phyloP scores from a whole-genome alignment of 768 basidiomycete species.

The Pleurotus pulmonarius region DNA sequence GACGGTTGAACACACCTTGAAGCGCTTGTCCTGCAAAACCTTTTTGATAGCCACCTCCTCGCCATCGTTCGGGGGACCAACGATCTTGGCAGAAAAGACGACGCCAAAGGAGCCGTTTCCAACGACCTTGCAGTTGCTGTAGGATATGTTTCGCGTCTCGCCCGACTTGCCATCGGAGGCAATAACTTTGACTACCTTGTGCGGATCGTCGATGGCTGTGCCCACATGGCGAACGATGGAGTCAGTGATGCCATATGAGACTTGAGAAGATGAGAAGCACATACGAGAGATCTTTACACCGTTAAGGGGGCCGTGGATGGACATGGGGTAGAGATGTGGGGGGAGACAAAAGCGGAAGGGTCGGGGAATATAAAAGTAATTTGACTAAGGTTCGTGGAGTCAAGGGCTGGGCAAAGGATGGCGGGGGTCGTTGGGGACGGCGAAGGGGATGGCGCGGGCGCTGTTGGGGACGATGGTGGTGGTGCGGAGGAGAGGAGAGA shows the following conservation, averaged over 20 bases:
- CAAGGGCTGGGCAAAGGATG: too few species aligned
- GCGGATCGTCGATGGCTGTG: constrained; percentile 90
- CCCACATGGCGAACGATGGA: constrained; percentile 9
- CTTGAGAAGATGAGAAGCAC: constrained; percentile 27
- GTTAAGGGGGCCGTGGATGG: constrained; percentile 79
- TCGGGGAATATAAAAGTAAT: constrained; percentile 35
- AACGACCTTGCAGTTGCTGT: constrained; percentile 97
- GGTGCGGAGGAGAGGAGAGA: neutral
- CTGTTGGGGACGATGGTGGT: constrained; percentile 7
- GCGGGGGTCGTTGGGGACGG: too few species aligned
- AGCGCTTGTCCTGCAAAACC: constrained; percentile 99
- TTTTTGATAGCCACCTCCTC: constrained; percentile 99
- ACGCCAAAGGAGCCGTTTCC: constrained; percentile 99
- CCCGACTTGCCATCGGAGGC: constrained; percentile 94
- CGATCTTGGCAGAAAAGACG: constrained; percentile 92
- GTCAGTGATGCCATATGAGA: neutral
- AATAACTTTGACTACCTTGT: constrained; percentile 91
- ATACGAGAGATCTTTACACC: constrained; percentile 83
- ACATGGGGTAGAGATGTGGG: constrained; percentile 35
- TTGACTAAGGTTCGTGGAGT: neutral
- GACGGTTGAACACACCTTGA: constrained; percentile 73
- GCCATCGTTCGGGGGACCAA: constrained; percentile 56
- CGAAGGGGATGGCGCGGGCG: neutral
- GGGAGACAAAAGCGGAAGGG: constrained; percentile 15
- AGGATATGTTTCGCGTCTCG: constrained; percentile 82